Evolutionary conservation across 306 rosid genomes (phyloP).

Genomic region (Cucumis sativus): DNA sequence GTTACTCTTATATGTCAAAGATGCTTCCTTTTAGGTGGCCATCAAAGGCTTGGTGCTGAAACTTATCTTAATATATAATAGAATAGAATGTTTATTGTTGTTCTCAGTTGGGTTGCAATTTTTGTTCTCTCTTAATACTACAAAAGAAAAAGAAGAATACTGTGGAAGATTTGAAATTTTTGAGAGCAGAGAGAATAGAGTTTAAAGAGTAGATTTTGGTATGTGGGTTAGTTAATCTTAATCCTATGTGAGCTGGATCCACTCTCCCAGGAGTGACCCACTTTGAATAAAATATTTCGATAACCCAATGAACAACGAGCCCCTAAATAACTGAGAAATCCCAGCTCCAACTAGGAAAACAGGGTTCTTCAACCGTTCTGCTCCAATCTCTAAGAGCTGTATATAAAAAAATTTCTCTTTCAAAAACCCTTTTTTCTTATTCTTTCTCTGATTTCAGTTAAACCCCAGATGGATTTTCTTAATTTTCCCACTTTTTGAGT

Average conservation of each 20-base stretch:
- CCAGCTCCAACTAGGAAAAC: background rate
- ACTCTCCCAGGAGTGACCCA: constrained; percentile 54
- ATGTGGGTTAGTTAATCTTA: constrained; percentile 27
- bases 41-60: background rate
- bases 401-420: background rate
- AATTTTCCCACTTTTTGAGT: background rate
- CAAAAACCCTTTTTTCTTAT: background rate
- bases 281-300: constrained; percentile 22
- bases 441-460: background rate
- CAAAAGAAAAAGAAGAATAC: background rate
- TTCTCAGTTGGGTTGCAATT: background rate
- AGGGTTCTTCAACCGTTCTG: constrained; percentile 4
- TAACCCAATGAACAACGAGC: constrained; percentile 11
- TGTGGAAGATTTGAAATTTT: background rate
- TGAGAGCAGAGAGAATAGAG: background rate
- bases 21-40: background rate
- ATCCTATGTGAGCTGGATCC: constrained; percentile 82
- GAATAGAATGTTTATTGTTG: background rate
- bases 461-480: background rate
- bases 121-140: background rate
- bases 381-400: background rate
- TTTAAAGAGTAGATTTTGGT: constrained; percentile 9
- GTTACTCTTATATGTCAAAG: background rate
- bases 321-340: constrained; percentile 5
- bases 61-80: background rate